Evolutionary conservation across 192 early-diverging fungal species (phyloP), one percentile per base, ranked within the genome.

Genomic region (Coemansia sp.): DNA sequence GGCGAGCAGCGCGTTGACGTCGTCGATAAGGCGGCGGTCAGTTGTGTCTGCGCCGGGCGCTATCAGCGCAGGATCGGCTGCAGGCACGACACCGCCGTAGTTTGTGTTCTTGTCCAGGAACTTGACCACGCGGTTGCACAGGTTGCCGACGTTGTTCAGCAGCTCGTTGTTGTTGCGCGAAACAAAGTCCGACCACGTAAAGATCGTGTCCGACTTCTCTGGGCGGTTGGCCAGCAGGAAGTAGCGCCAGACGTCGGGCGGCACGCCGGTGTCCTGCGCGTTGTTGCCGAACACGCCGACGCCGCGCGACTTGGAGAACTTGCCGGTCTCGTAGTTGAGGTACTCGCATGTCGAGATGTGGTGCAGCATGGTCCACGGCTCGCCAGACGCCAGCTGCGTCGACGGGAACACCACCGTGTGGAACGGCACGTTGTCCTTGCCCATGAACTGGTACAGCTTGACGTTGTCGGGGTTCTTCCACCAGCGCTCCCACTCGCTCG

Each of bases 351-450:
- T 92, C 58, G 86, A 89, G 53, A 99, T 83, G 71, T 93, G 93
- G 82, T 99, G 87, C 57, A 97, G 81, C 24, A 94, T 58, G 11
- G 95, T 99, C 91, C 94, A 99, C 27, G 87, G 61, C 39, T 98
- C 95, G 30, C 84, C 84, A 4, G 95, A 90, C 58, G 90, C 94
- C 19, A 95, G 81, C 82, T 95, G 75, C 20, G 88, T 78, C 57
- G 85, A 89, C 29, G 97, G 97, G 89, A 98, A 99, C 51, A 99
- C 85, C 36, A 98, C 91, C 1, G 95, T 92, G 72, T 99, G 97
- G 88, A 99, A 99, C 39, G 94, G 94, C 19, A 99, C 95, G 60
- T 99, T 99, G 75, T 99, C 97, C 82, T 99, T 99, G 66, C 97
- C 97, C 95, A 99, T 98, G 72, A 99, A 99, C 84, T 99, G 95